Base-by-base conservation (phyloP, 257 asterid species). In the Leptodermis oblonga region DNA sequence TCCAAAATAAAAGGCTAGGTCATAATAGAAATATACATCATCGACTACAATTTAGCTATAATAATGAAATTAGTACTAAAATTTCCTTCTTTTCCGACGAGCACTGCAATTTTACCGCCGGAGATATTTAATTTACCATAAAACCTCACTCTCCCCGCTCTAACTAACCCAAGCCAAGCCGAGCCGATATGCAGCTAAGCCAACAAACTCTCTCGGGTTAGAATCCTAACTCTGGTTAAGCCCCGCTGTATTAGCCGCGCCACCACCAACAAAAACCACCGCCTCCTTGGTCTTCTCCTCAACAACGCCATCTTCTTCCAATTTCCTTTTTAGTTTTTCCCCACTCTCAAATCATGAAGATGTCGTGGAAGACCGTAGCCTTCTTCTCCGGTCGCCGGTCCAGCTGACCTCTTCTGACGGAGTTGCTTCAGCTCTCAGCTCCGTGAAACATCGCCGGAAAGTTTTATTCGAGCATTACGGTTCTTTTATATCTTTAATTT, bases 211-310 rank as follows among this genome's bases (percentile, higher is more conserved):
- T 11, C 70, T 7, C 12, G 46, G 62, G 69, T 69, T 62, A 42
- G 56, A 51, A 52, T 53, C 62, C 31, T 42, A 69, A 62, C 79
- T 49, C 6, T 62, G 52, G 79, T 74, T 74, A 69, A 63, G 71
- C 61, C 48, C 46, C 69, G 28, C 43, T 59, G 45, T 18, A 55
- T 33, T 31, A 71, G 71, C 77, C 77, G 68, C 61, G 77, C 74
- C 81, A 77, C 73, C 69, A 76, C 65, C 69, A 54, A 61, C 70
- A 46, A 70, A 64, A 48, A 18, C 65, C 52, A 13, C 28, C 68
- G 61, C 59, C 3, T 34, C n/a, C 33, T 25, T 69, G 6, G 39
- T 25, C 28, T 43, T 56, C 66, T 17, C 11, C 62, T n/a, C 15
- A 54, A 43, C 62, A 28, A 1, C 55, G 15, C 39, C 43, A 13